Evolutionary conservation across 2,329 filamentous ascomycete species (phyloP).

Genomic region (Colletotrichum navitas): DNA sequence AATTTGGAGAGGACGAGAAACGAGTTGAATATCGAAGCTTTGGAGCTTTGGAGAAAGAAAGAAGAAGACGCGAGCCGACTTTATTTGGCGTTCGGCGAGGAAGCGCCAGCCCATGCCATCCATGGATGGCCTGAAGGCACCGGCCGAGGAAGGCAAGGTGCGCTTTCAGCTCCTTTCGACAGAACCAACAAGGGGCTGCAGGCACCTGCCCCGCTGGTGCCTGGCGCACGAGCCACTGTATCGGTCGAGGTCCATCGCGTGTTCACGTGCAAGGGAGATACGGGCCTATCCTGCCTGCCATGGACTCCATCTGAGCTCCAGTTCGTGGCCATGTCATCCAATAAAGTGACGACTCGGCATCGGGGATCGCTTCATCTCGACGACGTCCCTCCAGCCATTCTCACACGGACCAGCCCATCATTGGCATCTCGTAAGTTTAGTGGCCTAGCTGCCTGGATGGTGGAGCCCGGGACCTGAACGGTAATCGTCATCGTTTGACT

Average conservation of each 20-base stretch:
- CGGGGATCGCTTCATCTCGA: neutral
- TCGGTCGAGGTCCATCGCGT: conserved; percentile 8
- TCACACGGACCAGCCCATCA: too few relatives aligned
- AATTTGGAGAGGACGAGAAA: neutral
- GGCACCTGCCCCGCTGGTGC: conserved; percentile 40
- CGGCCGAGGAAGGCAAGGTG: conserved; percentile 12
- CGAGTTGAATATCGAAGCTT: neutral
- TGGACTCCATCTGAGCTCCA: neutral
- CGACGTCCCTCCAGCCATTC: neutral
- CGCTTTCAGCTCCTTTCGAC: conserved; percentile 19
- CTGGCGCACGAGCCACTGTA: conserved; percentile 38
- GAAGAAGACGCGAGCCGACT: neutral
- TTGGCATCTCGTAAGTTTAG: neutral
- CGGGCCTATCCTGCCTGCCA: conserved; percentile 2
- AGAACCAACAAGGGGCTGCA: conserved; percentile 29
- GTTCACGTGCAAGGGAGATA: conserved; percentile 23
- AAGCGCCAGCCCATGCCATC: neutral
- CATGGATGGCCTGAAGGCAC: neutral
- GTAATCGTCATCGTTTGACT: too few relatives aligned
- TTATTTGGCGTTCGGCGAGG: neutral
- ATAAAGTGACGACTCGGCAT: neutral
- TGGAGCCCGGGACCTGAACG: neutral
- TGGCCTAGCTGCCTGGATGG: neutral
- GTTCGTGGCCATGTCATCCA: neutral
- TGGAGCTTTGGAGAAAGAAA: neutral